Conservation (phyloP, 2,329 filamentous ascomycete species). For the Aspergillus ochraceoroseus region DNA sequence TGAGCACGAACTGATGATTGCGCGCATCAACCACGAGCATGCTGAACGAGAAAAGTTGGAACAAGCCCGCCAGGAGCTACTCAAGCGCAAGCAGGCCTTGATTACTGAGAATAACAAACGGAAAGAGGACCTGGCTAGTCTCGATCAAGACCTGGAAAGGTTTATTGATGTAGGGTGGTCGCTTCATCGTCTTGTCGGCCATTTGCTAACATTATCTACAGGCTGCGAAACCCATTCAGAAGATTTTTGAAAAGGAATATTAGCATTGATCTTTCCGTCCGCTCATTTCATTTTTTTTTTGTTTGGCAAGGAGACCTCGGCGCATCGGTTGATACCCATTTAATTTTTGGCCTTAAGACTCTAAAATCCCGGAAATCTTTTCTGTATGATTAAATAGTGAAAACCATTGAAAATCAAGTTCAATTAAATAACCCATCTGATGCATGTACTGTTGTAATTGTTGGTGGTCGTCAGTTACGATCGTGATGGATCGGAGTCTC, state of each 20-base stretch:
- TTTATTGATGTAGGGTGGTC: slow-evolving; percentile 71
- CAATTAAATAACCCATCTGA: too few relatives aligned
- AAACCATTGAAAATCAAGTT: too few relatives aligned
- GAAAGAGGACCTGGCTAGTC: slow-evolving; percentile 83
- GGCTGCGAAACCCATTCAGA: slow-evolving; percentile 84
- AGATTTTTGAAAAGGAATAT: slow-evolving; percentile 71
- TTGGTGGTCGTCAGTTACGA: too few relatives aligned
- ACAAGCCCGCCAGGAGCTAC: slow-evolving; percentile 70
- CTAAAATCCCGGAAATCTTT: not conserved
- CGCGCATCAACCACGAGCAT: slow-evolving; percentile 86
- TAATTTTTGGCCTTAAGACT: not conserved
- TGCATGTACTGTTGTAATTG: too few relatives aligned
- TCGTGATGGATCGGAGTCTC: slow-evolving; percentile 1
- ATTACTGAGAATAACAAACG: slow-evolving; percentile 81
- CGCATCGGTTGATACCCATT: slow-evolving; percentile 19
- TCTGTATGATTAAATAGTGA: not conserved
- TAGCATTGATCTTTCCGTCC: slow-evolving; percentile 27
- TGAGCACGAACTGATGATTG: slow-evolving; percentile 79
- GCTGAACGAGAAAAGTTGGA: slow-evolving; percentile 79
- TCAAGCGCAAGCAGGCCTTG: slow-evolving; percentile 66
- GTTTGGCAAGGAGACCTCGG: slow-evolving; percentile 11
- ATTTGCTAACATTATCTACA: slow-evolving; percentile 35
- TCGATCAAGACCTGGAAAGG: slow-evolving; percentile 88
- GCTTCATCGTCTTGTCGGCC: slow-evolving; percentile 1
- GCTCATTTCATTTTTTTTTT: slow-evolving; percentile 4